Conservation (phyloP, 257 asterid genomes). For the Solanum sejunctum region DNA sequence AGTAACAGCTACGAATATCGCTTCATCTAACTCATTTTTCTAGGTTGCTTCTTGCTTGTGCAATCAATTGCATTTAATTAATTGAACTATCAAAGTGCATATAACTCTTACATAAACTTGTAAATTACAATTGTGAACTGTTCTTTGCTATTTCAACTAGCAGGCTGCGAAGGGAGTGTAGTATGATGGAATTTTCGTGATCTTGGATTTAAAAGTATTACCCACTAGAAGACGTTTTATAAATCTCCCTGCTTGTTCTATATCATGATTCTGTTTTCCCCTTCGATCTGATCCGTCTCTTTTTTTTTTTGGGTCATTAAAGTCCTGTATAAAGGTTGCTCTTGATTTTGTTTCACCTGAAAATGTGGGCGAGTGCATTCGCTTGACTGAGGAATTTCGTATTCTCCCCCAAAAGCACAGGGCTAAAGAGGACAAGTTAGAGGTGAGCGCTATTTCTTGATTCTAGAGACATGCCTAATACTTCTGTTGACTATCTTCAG, state of each 20-base stretch:
- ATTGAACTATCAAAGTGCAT: not conserved
- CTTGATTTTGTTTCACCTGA: constrained; percentile 80
- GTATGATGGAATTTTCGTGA: not conserved
- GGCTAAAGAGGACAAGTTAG: constrained; percentile 62
- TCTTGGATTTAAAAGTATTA: not conserved
- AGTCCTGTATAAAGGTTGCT: constrained; percentile 78
- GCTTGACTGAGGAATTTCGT: constrained; percentile 56
- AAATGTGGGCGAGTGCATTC: constrained; percentile 47
- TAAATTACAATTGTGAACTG: not conserved
- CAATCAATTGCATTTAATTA: not conserved
- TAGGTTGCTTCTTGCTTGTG: not conserved
- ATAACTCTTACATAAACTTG: not conserved
- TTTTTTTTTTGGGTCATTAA: not conserved
- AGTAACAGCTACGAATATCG: not conserved
- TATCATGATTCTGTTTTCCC: not conserved
- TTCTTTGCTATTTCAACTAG: not conserved
- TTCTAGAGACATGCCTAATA: not conserved
- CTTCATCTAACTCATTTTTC: not conserved
- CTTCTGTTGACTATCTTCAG: not conserved
- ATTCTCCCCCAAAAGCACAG: constrained; percentile 46
- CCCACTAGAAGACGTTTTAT: not conserved
- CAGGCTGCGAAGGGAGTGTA: not conserved
- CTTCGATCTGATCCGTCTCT: not conserved
- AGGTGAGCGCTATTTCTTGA: constrained; percentile 24
- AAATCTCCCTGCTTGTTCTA: not conserved